These are phyloP conservation scores for Phaeolepiota aurea DNA, from an alignment of 768 basidiomycete genomes.

Conservation along the genomic window DNA sequence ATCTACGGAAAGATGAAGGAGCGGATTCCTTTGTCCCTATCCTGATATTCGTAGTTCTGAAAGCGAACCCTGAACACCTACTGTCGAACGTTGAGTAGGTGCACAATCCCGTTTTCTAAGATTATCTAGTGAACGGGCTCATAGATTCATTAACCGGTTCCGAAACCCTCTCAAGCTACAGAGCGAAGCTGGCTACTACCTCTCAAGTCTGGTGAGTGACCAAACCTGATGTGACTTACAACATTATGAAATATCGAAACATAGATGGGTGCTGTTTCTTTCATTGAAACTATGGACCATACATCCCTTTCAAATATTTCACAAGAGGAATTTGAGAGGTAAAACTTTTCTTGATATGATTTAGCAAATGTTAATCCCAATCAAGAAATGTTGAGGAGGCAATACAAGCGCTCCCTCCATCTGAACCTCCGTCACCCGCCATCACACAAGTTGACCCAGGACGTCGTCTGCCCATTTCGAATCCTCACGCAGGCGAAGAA, in stretches of 20 bases:
- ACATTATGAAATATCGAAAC: not conserved
- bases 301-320: slow-evolving; percentile 90
- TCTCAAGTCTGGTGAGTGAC: slow-evolving; percentile 83
- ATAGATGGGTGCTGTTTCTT: slow-evolving; percentile 93
- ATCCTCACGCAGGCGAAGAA: slow-evolving; percentile 74
- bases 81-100: slow-evolving; percentile 92
- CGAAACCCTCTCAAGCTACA: slow-evolving; percentile 83
- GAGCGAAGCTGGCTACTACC: slow-evolving; percentile 94
- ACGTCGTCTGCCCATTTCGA: slow-evolving; percentile 9
- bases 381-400: slow-evolving; percentile 44
- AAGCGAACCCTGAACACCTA: slow-evolving; percentile 89
- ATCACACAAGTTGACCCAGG: slow-evolving; percentile 18
- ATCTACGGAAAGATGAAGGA: slow-evolving; percentile 75
- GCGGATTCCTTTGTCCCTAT: slow-evolving; percentile 95
- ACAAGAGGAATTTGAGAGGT: slow-evolving; percentile 88
- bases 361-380: not conserved
- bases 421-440: slow-evolving; percentile 29
- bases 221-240: not conserved
- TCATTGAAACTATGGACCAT: slow-evolving; percentile 98
- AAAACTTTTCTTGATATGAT: slow-evolving; percentile 8
- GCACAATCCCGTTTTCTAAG: not conserved
- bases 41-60: slow-evolving; percentile 87
- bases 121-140: not conserved
- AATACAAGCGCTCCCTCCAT: slow-evolving; percentile 39
- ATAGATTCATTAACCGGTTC: slow-evolving; percentile 92